A percentile compares a stretch with the other conserved stretches of the same genome.
Evolutionary conservation across 345 rosid genomes (phyloP).

Genomic region (Salix brachista): DNA sequence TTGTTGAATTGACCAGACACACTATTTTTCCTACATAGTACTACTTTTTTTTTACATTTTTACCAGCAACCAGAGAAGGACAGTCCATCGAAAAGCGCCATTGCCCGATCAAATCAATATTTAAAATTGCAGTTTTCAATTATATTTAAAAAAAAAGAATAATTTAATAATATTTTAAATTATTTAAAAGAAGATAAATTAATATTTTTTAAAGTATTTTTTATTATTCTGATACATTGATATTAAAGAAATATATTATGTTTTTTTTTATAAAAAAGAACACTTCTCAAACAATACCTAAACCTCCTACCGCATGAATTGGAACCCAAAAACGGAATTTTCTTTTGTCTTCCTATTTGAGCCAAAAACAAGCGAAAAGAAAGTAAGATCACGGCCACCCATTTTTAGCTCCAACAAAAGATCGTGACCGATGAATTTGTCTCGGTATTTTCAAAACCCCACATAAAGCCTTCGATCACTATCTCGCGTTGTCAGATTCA

Average conservation of each 20-base stretch:
- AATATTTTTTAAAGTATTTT: too few relatives aligned
- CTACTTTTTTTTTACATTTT: not conserved
- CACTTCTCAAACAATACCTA: too few relatives aligned
- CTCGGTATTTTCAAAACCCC: slow-evolving; percentile 27
- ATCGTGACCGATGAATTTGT: slow-evolving; percentile 35
- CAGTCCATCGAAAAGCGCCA: slow-evolving; percentile 9
- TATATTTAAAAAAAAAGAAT: too few relatives aligned
- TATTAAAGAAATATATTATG: too few relatives aligned
- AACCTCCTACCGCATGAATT: not conserved
- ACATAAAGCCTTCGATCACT: slow-evolving; percentile 26
- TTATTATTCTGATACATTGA: too few relatives aligned
- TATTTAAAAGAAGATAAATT: too few relatives aligned
- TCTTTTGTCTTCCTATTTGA: not conserved
- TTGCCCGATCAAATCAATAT: not conserved
- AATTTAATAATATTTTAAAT: too few relatives aligned
- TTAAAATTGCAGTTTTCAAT: too few relatives aligned
- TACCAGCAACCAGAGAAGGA: not conserved
- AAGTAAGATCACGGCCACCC: slow-evolving; percentile 30
- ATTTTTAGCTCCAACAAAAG: not conserved
- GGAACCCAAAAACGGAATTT: slow-evolving; percentile 1
- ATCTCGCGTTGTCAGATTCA: slow-evolving; percentile 45
- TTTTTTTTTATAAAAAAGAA: too few relatives aligned
- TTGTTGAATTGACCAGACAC: not conserved
- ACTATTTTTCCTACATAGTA: not conserved
- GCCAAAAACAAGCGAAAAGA: not conserved